A percentile compares a stretch with the other conserved stretches of the same genome.
phyloP scores from a whole-genome alignment of 1,139 yeast species.

The Lodderomyces jiufengensis region DNA sequence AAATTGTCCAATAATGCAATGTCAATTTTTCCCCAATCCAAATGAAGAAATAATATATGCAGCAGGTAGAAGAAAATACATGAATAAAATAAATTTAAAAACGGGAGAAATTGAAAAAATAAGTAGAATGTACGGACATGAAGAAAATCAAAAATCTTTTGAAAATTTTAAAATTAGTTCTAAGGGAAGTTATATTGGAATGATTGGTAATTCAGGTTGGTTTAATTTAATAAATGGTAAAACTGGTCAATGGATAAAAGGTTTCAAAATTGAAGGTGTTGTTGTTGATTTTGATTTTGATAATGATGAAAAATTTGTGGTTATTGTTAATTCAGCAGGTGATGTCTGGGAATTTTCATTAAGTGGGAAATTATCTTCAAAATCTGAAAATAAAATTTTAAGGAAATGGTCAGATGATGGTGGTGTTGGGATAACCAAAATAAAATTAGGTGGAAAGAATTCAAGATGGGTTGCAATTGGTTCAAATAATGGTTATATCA shows the following conservation, averaged over 20 bases:
- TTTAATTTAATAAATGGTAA: constrained; percentile 70
- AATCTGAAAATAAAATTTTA: constrained; percentile 34
- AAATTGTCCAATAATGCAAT: constrained; percentile 76
- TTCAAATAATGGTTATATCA: constrained; percentile 83
- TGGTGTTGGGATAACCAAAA: constrained; percentile 76
- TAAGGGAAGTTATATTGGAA: constrained; percentile 66
- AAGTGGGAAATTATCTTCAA: constrained; percentile 18
- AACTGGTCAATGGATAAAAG: constrained; percentile 83
- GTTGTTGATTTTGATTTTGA: constrained; percentile 76
- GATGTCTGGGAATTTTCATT: constrained; percentile 87
- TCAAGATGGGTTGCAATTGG: constrained; percentile 90
- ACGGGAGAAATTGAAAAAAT: constrained; percentile 78
- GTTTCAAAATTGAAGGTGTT: constrained; percentile 85
- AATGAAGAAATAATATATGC: constrained; percentile 55
- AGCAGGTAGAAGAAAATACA: constrained; percentile 87
- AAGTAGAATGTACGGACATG: constrained; percentile 89
- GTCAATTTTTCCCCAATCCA: constrained; percentile 51
- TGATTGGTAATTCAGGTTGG: constrained; percentile 89
- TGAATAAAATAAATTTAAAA: constrained; percentile 87
- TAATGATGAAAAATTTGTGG: constrained; percentile 48
- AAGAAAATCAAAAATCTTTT: constrained; percentile 77
- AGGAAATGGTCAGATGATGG: constrained; percentile 85
- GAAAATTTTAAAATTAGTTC: constrained; percentile 77
- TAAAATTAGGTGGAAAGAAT: constrained; percentile 75
- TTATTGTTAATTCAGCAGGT: constrained; percentile 75